phyloP scores from a whole-genome alignment of 768 basidiomycete species.

The Daedaleopsis sinensis region DNA sequence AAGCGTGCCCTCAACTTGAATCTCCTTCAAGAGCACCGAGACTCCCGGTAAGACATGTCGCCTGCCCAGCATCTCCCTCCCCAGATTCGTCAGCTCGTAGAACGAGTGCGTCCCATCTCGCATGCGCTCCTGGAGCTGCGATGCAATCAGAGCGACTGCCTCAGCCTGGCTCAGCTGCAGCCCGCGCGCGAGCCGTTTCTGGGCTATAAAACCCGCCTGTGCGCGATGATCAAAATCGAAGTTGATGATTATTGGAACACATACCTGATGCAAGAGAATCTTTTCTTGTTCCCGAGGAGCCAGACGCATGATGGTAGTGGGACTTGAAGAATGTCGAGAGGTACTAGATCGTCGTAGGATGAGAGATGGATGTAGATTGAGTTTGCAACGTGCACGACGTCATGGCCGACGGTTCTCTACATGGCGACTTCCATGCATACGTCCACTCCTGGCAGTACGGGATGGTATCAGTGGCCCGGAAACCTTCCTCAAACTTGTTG shows the following conservation, averaged over 20 bases:
- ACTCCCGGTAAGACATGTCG: constrained; percentile 89
- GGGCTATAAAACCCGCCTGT: constrained; percentile 86
- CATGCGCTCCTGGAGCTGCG: constrained; percentile 91
- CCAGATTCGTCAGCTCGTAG: constrained; percentile 87
- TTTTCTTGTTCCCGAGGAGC: constrained; percentile 25
- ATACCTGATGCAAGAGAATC: constrained; percentile 68
- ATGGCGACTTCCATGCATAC: no score
- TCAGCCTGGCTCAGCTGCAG: constrained; percentile 85
- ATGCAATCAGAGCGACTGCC: constrained; percentile 86
- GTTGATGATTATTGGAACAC: constrained; percentile 17
- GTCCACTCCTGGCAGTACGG: no score
- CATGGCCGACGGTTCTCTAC: no score
- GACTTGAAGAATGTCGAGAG: no score
- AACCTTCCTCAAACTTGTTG: no score
- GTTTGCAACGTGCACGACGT: no score
- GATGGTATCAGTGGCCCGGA: no score
- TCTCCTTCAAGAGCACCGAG: constrained; percentile 72
- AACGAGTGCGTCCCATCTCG: constrained; percentile 89
- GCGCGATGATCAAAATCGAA: not conserved
- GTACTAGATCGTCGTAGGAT: no score
- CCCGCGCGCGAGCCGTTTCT: constrained; percentile 94
- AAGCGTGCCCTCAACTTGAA: constrained; percentile 95
- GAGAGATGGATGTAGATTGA: no score
- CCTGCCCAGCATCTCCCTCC: constrained; percentile 85
- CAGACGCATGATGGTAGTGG: no score